A percentile compares a stretch with the other conserved stretches of the same genome.
phyloP scores from a whole-genome alignment of 1,284 basidiomycete genomes.

The Ustilago bromivora region DNA sequence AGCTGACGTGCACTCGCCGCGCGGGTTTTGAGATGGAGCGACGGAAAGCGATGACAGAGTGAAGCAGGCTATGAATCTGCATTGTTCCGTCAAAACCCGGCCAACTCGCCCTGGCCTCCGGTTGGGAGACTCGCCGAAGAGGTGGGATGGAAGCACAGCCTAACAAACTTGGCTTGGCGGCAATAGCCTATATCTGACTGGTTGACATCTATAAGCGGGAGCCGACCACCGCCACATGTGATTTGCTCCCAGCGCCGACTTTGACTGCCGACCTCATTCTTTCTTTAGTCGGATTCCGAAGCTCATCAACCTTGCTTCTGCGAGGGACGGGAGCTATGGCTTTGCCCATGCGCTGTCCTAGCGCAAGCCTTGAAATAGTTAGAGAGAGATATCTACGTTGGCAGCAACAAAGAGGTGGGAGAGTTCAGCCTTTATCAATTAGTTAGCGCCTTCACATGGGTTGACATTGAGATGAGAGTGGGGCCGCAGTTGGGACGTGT shows the following conservation, averaged over 20 bases:
- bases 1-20: too few species aligned
- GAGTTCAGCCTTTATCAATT: neutral
- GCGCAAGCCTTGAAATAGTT: neutral
- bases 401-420: neutral
- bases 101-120: neutral
- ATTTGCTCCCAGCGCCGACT: neutral
- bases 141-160: neutral
- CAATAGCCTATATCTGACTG: neutral
- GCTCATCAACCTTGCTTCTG: neutral
- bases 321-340: neutral
- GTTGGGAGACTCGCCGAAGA: slow-evolving; percentile 7
- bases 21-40: too few species aligned
- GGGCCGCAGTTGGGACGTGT: too few species aligned
- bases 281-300: neutral
- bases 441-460: too few species aligned
- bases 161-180: slow-evolving; percentile 13
- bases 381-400: neutral
- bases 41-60: too few species aligned
- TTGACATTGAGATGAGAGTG: too few species aligned
- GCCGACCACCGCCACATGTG: neutral
- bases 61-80: neutral
- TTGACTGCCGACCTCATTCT: neutral
- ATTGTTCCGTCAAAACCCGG: neutral
- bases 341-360: neutral
- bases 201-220: neutral